phyloP scores from a whole-genome alignment of 2,329 filamentous ascomycete genomes.

The Pseudogymnoascus sp. region DNA sequence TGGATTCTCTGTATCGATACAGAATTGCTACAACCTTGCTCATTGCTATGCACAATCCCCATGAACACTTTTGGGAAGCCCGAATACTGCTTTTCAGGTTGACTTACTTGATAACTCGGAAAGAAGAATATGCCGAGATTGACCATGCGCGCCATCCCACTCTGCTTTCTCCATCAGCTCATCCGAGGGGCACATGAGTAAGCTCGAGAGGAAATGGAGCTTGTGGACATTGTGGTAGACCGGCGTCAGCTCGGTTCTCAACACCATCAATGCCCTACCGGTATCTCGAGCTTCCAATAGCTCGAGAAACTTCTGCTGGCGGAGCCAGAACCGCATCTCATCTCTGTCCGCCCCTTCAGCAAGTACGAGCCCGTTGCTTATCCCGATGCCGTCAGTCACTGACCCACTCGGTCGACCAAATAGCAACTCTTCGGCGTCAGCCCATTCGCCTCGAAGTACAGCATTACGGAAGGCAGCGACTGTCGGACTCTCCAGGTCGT shows the following conservation, averaged over 20 bases:
- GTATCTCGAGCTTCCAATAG: constrained; percentile 71
- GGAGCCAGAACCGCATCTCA: constrained; percentile 77
- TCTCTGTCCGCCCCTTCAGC: constrained; percentile 66
- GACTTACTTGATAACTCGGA: constrained; percentile 73
- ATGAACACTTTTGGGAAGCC: background rate
- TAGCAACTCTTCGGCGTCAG: constrained; percentile 73
- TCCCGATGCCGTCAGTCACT: constrained; percentile 24
- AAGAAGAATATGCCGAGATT: constrained; percentile 66
- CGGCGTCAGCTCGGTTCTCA: constrained; percentile 80
- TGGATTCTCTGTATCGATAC: background rate
- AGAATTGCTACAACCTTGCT: background rate
- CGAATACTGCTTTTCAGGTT: background rate
- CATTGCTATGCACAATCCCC: background rate
- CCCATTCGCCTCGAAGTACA: constrained; percentile 73
- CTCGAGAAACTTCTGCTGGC: constrained; percentile 93
- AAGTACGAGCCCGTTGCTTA: constrained; percentile 47
- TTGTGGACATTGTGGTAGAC: constrained; percentile 69
- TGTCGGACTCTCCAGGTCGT: constrained; percentile 73
- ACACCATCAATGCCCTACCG: constrained; percentile 65
- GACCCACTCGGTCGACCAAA: constrained; percentile 37
- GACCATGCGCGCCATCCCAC: constrained; percentile 75
- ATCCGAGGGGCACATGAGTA: constrained; percentile 82
- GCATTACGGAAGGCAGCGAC: constrained; percentile 80
- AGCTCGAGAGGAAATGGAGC: constrained; percentile 73
- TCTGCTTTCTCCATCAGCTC: constrained; percentile 68